phyloP scores from a whole-genome alignment of 768 basidiomycete genomes.

The Lactarius sp. region DNA sequence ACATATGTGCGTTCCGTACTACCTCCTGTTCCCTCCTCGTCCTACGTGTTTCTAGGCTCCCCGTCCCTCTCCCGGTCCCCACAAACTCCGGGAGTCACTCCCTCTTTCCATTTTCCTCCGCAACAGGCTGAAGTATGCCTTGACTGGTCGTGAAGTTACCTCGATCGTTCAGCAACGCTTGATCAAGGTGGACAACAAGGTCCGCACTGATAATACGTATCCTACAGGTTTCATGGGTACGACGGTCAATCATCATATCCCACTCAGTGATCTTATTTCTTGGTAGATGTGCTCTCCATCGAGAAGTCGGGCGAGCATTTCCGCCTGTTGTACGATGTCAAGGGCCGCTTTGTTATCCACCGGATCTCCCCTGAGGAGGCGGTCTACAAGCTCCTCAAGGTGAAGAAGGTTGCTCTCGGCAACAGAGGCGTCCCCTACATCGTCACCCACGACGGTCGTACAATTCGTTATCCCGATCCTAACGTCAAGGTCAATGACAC shows the following conservation, averaged over 20 bases:
- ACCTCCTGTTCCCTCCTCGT: not conserved
- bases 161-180: slow-evolving; percentile 93
- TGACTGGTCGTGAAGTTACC: slow-evolving; percentile 94
- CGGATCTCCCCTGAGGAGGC: slow-evolving; percentile 98
- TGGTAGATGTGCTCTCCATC: slow-evolving; percentile 86
- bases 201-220: slow-evolving; percentile 95
- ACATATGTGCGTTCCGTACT: slow-evolving; percentile 67
- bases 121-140: slow-evolving; percentile 98
- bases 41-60: slow-evolving; percentile 57
- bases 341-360: slow-evolving; percentile 99
- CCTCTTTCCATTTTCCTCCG: slow-evolving; percentile 97
- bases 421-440: slow-evolving; percentile 93
- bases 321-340: slow-evolving; percentile 98
- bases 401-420: slow-evolving; percentile 87
- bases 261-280: not conserved
- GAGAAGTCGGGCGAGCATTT: slow-evolving; percentile 99
- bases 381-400: slow-evolving; percentile 93
- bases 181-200: slow-evolving; percentile 98
- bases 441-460: slow-evolving; percentile 98
- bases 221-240: slow-evolving; percentile 96
- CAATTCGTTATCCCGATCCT: slow-evolving; percentile 99
- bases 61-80: slow-evolving; percentile 96
- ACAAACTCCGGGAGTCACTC: slow-evolving; percentile 97
- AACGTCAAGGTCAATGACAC: slow-evolving; percentile 94
- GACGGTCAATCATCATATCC: slow-evolving; percentile 29